Percentiles rank a stretch among this genome's conserved stretches.
These are phyloP conservation scores for Eucalyptus guilfoylei DNA, from an alignment of 345 rosid species.

Conservation along the genomic window DNA sequence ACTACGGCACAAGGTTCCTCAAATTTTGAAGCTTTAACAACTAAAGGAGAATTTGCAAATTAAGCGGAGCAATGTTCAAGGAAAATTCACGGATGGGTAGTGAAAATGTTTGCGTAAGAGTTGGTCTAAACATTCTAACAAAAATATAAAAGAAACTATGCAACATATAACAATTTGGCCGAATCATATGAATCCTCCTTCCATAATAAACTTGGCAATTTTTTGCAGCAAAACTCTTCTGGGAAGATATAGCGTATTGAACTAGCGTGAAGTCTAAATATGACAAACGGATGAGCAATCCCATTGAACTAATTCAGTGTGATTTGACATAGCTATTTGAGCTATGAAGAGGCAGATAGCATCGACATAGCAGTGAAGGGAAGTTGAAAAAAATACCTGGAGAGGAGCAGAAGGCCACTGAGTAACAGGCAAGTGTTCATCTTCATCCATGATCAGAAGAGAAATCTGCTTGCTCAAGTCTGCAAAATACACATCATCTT, in stretches of 20 bases:
- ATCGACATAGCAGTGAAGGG: neutral
- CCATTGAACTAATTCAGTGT: neutral
- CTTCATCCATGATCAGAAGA: slow-evolving; percentile 90
- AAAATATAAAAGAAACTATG: neutral
- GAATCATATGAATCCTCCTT: neutral
- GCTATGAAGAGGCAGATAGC: neutral
- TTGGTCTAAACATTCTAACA: neutral
- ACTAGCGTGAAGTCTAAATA: neutral
- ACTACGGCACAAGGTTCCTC: neutral
- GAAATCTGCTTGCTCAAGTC: slow-evolving; percentile 89
- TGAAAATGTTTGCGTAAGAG: neutral
- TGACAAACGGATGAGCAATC: neutral
- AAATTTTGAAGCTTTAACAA: neutral
- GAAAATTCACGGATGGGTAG: neutral
- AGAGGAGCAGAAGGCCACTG: slow-evolving; percentile 35
- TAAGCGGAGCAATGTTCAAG: neutral
- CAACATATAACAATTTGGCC: neutral
- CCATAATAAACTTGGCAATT: neutral
- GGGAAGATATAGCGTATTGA: neutral
- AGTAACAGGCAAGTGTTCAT: slow-evolving; percentile 51
- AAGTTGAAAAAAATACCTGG: slow-evolving; percentile 32
- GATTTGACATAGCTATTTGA: neutral
- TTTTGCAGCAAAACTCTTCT: neutral
- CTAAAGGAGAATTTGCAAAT: neutral
- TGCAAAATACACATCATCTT: slow-evolving; percentile 86